A percentile compares a stretch with the other conserved stretches of the same genome.
Conservation (phyloP, 345 rosid species). For the Rhizophora mangle region DNA sequence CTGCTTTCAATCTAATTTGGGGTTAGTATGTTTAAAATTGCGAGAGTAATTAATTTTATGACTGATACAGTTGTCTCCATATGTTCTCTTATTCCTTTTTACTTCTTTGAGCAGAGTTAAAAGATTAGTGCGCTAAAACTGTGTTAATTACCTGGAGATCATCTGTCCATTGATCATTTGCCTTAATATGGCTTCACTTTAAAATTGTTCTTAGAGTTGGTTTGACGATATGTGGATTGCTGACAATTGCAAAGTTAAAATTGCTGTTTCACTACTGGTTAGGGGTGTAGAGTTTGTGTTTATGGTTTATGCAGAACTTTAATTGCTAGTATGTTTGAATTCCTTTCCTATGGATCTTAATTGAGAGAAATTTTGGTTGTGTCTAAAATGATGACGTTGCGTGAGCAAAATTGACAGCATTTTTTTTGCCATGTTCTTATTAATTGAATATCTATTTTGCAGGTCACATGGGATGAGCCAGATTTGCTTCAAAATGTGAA, state of each 20-base stretch:
- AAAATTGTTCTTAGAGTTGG: too few species aligned
- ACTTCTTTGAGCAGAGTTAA: too few species aligned
- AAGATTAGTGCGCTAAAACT: too few species aligned
- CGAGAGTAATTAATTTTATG: too few species aligned
- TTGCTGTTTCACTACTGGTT: background rate
- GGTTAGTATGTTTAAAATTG: too few species aligned
- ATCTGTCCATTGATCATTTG: too few species aligned
- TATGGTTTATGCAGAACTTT: background rate
- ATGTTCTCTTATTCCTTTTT: too few species aligned
- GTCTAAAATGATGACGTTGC: background rate
- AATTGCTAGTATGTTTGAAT: background rate
- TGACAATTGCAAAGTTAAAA: background rate
- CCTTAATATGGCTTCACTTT: too few species aligned
- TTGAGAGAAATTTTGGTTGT: background rate
- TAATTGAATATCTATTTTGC: background rate
- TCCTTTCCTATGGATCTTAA: background rate
- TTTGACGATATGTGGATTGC: too few species aligned
- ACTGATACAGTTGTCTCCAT: too few species aligned
- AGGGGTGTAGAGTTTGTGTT: background rate
- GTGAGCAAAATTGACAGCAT: background rate
- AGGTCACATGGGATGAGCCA: slow-evolving; percentile 98
- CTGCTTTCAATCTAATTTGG: too few species aligned
- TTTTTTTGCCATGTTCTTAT: slow-evolving; percentile 1
- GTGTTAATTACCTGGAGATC: too few species aligned
- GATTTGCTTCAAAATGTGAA: slow-evolving; percentile 95